Conservation (phyloP, 1,284 basidiomycete species). For the Boletus austroedulis region DNA sequence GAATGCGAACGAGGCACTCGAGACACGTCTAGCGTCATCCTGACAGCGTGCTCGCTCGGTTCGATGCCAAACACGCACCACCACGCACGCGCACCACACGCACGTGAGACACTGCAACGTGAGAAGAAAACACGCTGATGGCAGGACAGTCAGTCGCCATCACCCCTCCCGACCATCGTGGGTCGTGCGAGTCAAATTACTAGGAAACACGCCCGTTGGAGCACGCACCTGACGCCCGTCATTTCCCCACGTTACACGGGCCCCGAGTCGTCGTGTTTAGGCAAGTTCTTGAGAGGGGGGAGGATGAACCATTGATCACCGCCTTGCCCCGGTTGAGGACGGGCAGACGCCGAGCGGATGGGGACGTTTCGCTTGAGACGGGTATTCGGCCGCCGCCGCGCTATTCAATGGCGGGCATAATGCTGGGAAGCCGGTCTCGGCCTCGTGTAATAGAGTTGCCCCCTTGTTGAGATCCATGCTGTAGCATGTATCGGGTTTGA, state of each 20-base stretch:
- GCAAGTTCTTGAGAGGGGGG: not conserved
- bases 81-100: not conserved
- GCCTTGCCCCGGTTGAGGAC: slow-evolving; percentile 5
- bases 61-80: not conserved
- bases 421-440: not conserved
- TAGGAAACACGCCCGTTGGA: slow-evolving; percentile 1
- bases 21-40: not conserved
- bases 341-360: not conserved
- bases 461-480: slow-evolving; percentile 10
- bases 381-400: not conserved
- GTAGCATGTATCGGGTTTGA: not conserved
- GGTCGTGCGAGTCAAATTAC: slow-evolving; percentile 3
- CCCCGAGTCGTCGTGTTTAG: slow-evolving; percentile 10
- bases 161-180: slow-evolving; percentile 5
- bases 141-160: not conserved
- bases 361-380: not conserved
- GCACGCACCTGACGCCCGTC: slow-evolving; percentile 1
- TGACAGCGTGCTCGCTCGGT: not conserved
- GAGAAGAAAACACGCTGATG: not conserved
- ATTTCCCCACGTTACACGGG: slow-evolving; percentile 19
- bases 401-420: slow-evolving; percentile 2
- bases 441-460: slow-evolving; percentile 25
- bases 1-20: not conserved
- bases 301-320: slow-evolving; percentile 6
- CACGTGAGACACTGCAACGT: not conserved